phyloP scores from a whole-genome alignment of 1,284 basidiomycete genomes.

The Trichosporon coremiiforme region DNA sequence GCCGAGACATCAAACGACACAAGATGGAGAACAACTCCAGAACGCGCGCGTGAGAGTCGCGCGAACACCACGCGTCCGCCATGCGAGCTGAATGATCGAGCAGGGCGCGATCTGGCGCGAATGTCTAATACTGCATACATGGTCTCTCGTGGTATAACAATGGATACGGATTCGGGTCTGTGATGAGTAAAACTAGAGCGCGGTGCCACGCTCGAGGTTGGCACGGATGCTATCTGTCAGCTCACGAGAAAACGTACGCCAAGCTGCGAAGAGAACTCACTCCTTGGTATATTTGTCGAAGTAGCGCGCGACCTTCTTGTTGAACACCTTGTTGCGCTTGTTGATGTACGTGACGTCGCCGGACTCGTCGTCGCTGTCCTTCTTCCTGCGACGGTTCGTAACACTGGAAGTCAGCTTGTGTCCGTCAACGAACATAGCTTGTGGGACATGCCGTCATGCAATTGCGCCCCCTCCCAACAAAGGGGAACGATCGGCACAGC shows the following conservation, averaged over 20 bases:
- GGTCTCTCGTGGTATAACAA: constrained; percentile 18
- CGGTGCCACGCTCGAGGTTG: constrained; percentile 93
- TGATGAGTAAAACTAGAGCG: constrained; percentile 61
- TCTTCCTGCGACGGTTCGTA: constrained; percentile 58
- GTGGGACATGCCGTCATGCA: not conserved
- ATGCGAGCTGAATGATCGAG: no score
- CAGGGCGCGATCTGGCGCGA: not conserved
- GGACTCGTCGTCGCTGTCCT: constrained; percentile 84
- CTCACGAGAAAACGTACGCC: not conserved
- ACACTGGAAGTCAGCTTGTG: constrained; percentile 15
- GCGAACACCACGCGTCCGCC: no score
- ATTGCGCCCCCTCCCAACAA: not conserved
- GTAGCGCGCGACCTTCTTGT: constrained; percentile 97
- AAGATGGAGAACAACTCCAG: no score
- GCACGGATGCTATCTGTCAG: constrained; percentile 66
- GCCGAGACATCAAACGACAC: no score
- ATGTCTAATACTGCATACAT: constrained; percentile 18
- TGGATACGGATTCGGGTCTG: not conserved
- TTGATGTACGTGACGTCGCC: constrained; percentile 99
- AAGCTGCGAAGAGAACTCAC: constrained; percentile 33
- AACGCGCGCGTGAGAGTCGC: no score
- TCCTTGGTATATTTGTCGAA: constrained; percentile 97
- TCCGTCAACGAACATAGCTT: not conserved
- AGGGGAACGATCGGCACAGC: not conserved
- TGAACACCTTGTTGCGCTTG: constrained; percentile 96